Evolutionary conservation across 2,329 filamentous ascomycete genomes (phyloP).

Genomic region (Fusarium coffeatum): DNA sequence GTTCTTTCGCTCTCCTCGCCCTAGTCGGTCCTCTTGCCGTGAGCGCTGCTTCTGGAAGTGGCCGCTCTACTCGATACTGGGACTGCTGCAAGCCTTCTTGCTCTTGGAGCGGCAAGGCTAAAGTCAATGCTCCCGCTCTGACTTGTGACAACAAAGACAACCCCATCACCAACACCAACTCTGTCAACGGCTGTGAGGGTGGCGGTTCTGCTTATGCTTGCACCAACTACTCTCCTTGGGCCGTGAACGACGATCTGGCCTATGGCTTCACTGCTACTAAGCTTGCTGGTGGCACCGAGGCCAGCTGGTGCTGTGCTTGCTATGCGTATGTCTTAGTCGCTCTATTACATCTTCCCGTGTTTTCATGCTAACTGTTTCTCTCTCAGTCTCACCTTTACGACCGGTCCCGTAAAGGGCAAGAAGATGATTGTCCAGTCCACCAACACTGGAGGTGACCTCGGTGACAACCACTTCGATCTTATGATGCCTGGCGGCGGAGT

Average conservation of each 20-base stretch:
- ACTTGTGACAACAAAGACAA: slow-evolving; percentile 67
- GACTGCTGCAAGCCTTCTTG: slow-evolving; percentile 80
- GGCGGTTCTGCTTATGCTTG: slow-evolving; percentile 72
- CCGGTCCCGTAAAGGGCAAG: slow-evolving; percentile 66
- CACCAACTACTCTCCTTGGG: slow-evolving; percentile 71
- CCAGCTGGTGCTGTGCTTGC: slow-evolving; percentile 74
- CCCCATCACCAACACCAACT: slow-evolving; percentile 62
- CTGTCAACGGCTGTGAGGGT: slow-evolving; percentile 65
- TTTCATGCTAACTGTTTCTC: slow-evolving; percentile 4
- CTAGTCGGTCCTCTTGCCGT: slow-evolving; percentile 41
- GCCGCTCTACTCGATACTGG: slow-evolving; percentile 59
- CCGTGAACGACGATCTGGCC: slow-evolving; percentile 66
- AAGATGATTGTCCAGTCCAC: slow-evolving; percentile 73
- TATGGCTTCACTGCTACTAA: slow-evolving; percentile 74
- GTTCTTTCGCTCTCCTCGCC: slow-evolving; percentile 42
- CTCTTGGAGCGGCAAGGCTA: slow-evolving; percentile 68
- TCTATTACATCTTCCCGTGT: too few relatives aligned
- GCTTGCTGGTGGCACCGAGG: slow-evolving; percentile 66
- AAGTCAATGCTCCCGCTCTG: slow-evolving; percentile 61
- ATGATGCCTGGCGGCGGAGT: slow-evolving; percentile 66
- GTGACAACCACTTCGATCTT: slow-evolving; percentile 69
- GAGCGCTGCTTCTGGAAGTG: slow-evolving; percentile 46
- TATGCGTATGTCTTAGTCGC: slow-evolving; percentile 58
- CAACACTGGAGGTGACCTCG: slow-evolving; percentile 70
- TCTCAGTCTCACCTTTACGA: slow-evolving; percentile 60